Evolutionary conservation across 306 rosid genomes (phyloP).

Genomic region (Arachis hypogaea): DNA sequence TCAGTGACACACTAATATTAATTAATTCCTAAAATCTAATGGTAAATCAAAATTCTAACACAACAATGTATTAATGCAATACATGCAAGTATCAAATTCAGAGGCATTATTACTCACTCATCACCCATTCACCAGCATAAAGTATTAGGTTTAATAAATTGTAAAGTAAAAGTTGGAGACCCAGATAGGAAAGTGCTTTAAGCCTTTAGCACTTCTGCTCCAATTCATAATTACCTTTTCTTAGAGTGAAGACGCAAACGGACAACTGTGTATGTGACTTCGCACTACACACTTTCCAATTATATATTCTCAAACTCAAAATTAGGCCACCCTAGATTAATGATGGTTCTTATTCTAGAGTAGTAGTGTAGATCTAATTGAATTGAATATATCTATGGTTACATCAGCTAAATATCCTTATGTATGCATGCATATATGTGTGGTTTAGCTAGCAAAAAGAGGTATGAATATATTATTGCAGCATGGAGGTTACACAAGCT

Average conservation of each 20-base stretch:
- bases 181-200: constrained; percentile 24
- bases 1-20: background rate
- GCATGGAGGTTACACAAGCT: constrained; percentile 34
- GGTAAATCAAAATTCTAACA: constrained; percentile 2
- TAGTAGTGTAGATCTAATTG: background rate
- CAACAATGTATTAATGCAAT: background rate
- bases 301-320: constrained; percentile 16
- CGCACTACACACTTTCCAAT: constrained; percentile 45
- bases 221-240: constrained; percentile 30
- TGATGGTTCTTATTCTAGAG: background rate
- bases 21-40: constrained; percentile 29
- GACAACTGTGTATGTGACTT: constrained; percentile 43
- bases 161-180: constrained; percentile 36
- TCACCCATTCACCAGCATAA: background rate
- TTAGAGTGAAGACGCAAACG: constrained; percentile 43
- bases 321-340: background rate
- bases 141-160: constrained; percentile 30
- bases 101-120: constrained; percentile 19
- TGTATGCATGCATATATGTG: too few relatives aligned
- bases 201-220: constrained; percentile 27
- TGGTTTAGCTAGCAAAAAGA: constrained; percentile 16
- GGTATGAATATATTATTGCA: background rate
- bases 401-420: constrained; percentile 28
- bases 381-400: background rate
- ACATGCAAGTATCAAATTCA: constrained; percentile 27